A percentile compares a stretch with the other conserved stretches of the same genome.
Evolutionary conservation across 2,329 filamentous ascomycete genomes (phyloP).

Genomic region (Cladosporium sp.): DNA sequence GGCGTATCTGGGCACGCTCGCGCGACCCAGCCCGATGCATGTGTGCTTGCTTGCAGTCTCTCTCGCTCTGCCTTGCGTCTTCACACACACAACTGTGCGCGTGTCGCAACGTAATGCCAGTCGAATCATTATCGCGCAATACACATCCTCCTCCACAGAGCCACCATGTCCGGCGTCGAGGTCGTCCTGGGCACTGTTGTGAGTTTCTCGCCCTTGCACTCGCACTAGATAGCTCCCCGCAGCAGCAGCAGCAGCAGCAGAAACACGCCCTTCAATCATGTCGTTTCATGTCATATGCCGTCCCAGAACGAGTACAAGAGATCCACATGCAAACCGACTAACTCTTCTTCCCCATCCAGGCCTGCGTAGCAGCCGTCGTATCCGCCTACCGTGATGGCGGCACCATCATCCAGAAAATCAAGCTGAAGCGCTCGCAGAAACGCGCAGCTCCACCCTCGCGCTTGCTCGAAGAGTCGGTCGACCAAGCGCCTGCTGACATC

Average conservation of each 20-base stretch:
- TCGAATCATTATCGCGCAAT: background rate
- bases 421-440: slow-evolving; percentile 32
- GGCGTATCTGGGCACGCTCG: slow-evolving; percentile 1
- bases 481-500: slow-evolving; percentile 35
- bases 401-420: slow-evolving; percentile 36
- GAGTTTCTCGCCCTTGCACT: background rate
- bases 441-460: slow-evolving; percentile 34
- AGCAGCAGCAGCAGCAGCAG: background rate
- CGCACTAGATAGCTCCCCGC: background rate
- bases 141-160: background rate
- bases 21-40: background rate
- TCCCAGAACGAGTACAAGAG: background rate
- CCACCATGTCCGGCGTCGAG: slow-evolving; percentile 10
- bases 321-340: background rate
- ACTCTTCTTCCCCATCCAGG: slow-evolving; percentile 18
- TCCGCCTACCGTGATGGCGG: slow-evolving; percentile 32
- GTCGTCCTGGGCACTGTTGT: slow-evolving; percentile 18
- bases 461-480: slow-evolving; percentile 34
- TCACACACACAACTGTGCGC: background rate
- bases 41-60: background rate
- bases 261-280: background rate
- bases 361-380: slow-evolving; percentile 31
- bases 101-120: slow-evolving; percentile 1
- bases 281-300: background rate
- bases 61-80: background rate